Evolutionary conservation across 352 stramenopile species (phyloP), one percentile per base, ranked within the genome.

Genomic region (Pythium brachiatum): DNA sequence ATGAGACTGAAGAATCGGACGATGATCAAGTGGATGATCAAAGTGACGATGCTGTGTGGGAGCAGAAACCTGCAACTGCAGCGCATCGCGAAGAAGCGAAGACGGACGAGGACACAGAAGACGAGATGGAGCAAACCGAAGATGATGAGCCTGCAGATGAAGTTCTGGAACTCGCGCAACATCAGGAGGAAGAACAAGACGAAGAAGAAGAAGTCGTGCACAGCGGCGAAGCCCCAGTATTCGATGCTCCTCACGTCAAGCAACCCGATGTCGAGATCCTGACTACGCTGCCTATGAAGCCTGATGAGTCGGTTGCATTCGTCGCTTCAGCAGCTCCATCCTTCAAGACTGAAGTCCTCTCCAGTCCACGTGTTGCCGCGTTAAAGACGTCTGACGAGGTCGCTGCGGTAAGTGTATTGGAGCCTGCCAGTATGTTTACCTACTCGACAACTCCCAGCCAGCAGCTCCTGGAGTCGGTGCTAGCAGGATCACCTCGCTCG

Each of bases 371-470:
- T 20, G n/a, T 9, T 12, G 7, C 4, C 18, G 21, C 7, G n/a
- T 4, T 4, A 15, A 48, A 25, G n/a, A 7, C 41, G 1, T 48
- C 41, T 26, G n/a, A 48, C 2, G n/a, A 25, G 7, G 1, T 18
- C 7, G 26, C 21, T 15, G 16, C 41, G 15, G 20, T 2, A 16
- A 25, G 32, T 36, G 21, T 3, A 27, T 26, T 18, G 3, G 32
- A 27, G 32, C 20, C 21, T 18, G 32, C 13, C 32, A 3, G 21
- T 13, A 6, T 26, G 6, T 52, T 58, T 27, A 36, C 39, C 6
- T 66, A 66, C 43, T 48, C 39, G 4, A 57, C 60, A 11, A 60
- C 41, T 7, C 60, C 60, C 2, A 66, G 60, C 53, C 60, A 61
- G 11, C 52, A 51, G 21, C n/a, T 66, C 5, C 59, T 66, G 31